These are phyloP conservation scores for Phytophthora macrochlamydospora DNA, from an alignment of 352 stramenopile species.

Conservation along the genomic window DNA sequence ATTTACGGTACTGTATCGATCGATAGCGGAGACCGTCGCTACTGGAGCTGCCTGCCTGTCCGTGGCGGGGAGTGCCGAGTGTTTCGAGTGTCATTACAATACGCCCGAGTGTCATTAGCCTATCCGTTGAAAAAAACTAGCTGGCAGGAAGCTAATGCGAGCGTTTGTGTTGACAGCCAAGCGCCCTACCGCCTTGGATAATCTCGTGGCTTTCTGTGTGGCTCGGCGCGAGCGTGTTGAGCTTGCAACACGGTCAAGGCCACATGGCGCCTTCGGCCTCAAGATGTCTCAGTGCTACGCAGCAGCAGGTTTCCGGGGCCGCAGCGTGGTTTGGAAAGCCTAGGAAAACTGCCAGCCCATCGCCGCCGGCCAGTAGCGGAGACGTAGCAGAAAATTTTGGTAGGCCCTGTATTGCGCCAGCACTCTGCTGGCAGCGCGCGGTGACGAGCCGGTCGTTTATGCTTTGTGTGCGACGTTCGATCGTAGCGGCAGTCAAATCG, in stretches of 20 bases:
- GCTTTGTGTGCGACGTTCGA: constrained; percentile 10
- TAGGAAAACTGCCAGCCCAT: constrained; percentile 21
- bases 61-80: neutral
- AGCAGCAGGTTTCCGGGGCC: constrained; percentile 23
- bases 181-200: neutral
- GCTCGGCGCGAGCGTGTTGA: constrained; percentile 13
- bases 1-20: constrained; percentile 3
- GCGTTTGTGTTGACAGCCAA: neutral
- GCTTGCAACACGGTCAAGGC: constrained; percentile 3
- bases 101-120: neutral
- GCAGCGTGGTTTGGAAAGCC: constrained; percentile 8
- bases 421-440: neutral
- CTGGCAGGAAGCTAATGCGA: neutral
- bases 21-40: no score
- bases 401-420: neutral
- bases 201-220: neutral
- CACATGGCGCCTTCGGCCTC: neutral
- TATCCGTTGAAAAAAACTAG: neutral
- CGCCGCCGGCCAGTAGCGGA: constrained; percentile 5
- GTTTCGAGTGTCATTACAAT: neutral
- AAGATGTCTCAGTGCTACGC: constrained; percentile 16
- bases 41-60: no score
- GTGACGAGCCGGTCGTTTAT: constrained; percentile 23
- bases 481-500: constrained; percentile 33
- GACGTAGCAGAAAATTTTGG: constrained; percentile 21